These are phyloP conservation scores for Agaricus subrufescens DNA, from an alignment of 768 basidiomycete genomes.

Conservation along the genomic window DNA sequence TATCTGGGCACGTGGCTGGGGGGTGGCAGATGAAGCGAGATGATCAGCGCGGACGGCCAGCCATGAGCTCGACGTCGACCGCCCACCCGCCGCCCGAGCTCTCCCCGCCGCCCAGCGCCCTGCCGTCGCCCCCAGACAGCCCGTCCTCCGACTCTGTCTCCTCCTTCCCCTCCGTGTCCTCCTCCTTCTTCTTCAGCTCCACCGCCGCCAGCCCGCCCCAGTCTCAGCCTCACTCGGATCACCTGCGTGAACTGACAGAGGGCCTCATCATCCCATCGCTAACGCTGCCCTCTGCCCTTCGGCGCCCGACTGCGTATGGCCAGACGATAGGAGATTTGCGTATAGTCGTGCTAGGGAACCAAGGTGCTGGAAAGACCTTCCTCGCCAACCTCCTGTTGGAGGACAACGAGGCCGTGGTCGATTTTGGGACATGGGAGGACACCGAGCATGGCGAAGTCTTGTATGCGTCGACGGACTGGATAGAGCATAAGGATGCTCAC, in stretches of 20 bases:
- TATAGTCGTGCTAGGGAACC: constrained; percentile 48
- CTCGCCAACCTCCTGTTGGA: constrained; percentile 47
- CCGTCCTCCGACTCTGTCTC: constrained; percentile 59
- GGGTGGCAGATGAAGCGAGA: no score
- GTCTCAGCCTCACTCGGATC: constrained; percentile 31
- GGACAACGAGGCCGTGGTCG: constrained; percentile 67
- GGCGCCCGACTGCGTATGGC: constrained; percentile 61
- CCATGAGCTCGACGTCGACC: no score
- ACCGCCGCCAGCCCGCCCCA: constrained; percentile 64
- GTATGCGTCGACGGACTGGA: constrained; percentile 67
- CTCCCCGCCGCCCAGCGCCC: constrained; percentile 43
- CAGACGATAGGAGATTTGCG: constrained; percentile 62
- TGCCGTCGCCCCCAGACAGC: constrained; percentile 59
- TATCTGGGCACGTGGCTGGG: no score
- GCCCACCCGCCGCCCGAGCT: constrained; percentile 28
- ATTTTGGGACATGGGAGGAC: constrained; percentile 55
- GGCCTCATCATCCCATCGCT: constrained; percentile 68
- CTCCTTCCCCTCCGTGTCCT: constrained; percentile 67
- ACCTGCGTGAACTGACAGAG: constrained; percentile 16
- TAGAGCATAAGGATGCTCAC: constrained; percentile 59
- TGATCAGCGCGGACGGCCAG: no score
- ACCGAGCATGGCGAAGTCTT: constrained; percentile 31
- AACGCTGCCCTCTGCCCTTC: constrained; percentile 55
- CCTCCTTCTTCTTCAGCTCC: constrained; percentile 77
- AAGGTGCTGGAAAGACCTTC: constrained; percentile 39